Base-by-base conservation (phyloP, 441 rosid genomes). In the Pelargonium fulgidum region DNA sequence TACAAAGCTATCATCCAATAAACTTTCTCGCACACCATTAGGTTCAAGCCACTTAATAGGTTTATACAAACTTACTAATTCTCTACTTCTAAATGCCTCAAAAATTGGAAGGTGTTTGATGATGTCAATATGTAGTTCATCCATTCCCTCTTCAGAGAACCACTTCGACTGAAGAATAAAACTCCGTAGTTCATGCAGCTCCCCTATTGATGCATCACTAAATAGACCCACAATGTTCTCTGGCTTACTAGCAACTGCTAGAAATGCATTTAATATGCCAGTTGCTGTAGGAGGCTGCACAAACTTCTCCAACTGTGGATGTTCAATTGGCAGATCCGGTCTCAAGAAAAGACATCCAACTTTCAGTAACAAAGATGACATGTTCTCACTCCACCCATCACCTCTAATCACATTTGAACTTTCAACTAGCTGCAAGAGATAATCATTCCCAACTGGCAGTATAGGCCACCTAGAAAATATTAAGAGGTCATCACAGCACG, bases 311-410 rank as follows among this genome's bases (percentile, higher is more conserved):
- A 94, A 80, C 73, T 84, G 91, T 66, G 94, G 93, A 79, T 94
- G 98, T 77, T 92, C 94, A 70, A 92, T 79, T 36, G 80, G 85
- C 65, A 90, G 39, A 79, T 85, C 93, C 36, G 71, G 78, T 72
- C 86, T 90, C 83, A 94, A 85, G 83, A 94, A 94, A 50, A 71
- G 78, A 75, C 99, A 94, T 79, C 98, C 99, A 68, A 85, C 89
- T 82, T 89, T 94, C 77, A 84, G 77, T 85, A 94, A 81, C 84
- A 94, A 81, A 72, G 94, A 85, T 61, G 86, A 86, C 97, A 94
- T 90, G 78, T 94, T 94, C 80, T 94, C 99, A 73, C 96, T 94
- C 99, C 97, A 94, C 14, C 97, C 97, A 77, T 87, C 91, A 81
- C 85, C 88, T 77, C 73, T 85, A 67, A 94, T 81, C 74, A 94